A percentile compares a stretch with the other conserved stretches of the same genome.
phyloP scores from a whole-genome alignment of 148 eudicot species.

The Hydrangea macrophylla region DNA sequence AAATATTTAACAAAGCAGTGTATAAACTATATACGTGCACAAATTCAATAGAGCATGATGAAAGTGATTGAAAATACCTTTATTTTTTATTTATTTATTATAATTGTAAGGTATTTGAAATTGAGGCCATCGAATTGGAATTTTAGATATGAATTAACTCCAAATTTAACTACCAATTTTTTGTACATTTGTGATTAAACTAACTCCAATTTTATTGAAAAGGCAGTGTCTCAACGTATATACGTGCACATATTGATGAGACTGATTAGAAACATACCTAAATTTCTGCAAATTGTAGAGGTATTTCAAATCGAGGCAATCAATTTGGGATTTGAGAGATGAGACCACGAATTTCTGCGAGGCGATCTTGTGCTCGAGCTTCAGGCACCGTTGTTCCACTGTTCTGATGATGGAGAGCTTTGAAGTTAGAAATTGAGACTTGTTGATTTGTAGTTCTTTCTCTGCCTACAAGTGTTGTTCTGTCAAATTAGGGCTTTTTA shows the following conservation, averaged over 20 bases:
- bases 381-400: conserved; percentile 42
- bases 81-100: background rate
- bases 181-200: no score
- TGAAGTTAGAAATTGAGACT: conserved; percentile 30
- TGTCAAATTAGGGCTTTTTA: conserved; percentile 1
- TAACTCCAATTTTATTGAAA: no score
- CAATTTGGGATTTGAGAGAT: conserved; percentile 35
- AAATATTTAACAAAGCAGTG: no score
- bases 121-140: no score
- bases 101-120: no score
- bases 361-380: conserved; percentile 37
- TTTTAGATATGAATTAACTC: no score
- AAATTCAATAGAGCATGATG: no score
- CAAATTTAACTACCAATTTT: no score
- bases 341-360: conserved; percentile 34
- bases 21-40: no score
- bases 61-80: no score
- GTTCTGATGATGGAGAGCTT: conserved; percentile 30
- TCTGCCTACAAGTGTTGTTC: conserved; percentile 29
- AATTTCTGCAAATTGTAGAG: conserved; percentile 20
- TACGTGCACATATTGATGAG: no score
- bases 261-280: conserved; percentile 15
- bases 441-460: conserved; percentile 33
- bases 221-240: no score
- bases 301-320: conserved; percentile 29